Evolutionary conservation across 148 eudicot species (phyloP).

Genomic region (Heliosperma pusillum): DNA sequence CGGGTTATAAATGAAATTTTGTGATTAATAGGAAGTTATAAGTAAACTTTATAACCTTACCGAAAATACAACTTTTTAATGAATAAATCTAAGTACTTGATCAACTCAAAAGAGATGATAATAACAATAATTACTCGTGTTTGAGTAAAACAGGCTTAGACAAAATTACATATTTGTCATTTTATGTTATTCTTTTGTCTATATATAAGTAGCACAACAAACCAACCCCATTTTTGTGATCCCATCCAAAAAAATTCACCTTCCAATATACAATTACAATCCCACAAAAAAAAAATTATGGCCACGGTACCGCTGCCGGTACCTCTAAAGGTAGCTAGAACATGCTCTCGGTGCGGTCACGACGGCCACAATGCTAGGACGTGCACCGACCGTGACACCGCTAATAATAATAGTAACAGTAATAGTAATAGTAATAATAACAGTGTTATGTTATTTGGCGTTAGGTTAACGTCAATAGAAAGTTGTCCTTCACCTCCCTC

Average conservation of each 20-base stretch:
- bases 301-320: constrained; percentile 1
- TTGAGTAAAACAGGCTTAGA: too few species aligned
- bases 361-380: constrained; percentile 46
- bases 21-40: too few species aligned
- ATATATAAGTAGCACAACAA: constrained; percentile 8
- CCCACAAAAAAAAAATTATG: constrained; percentile 2
- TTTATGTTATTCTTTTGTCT: background rate
- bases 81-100: too few species aligned
- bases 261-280: background rate
- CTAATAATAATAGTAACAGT: background rate
- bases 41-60: too few species aligned
- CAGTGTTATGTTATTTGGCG: constrained; percentile 62
- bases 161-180: background rate
- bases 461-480: constrained; percentile 32
- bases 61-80: too few species aligned
- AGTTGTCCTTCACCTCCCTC: constrained; percentile 14
- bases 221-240: background rate
- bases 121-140: too few species aligned
- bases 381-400: constrained; percentile 17
- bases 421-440: background rate
- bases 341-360: constrained; percentile 39
- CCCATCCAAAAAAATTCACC: background rate
- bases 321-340: constrained; percentile 19
- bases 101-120: too few species aligned
- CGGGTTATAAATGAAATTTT: too few species aligned